Evolutionary conservation across 495 filamentous ascomycete genomes (phyloP).

Genomic region (Trichoderma orchidacearum): DNA sequence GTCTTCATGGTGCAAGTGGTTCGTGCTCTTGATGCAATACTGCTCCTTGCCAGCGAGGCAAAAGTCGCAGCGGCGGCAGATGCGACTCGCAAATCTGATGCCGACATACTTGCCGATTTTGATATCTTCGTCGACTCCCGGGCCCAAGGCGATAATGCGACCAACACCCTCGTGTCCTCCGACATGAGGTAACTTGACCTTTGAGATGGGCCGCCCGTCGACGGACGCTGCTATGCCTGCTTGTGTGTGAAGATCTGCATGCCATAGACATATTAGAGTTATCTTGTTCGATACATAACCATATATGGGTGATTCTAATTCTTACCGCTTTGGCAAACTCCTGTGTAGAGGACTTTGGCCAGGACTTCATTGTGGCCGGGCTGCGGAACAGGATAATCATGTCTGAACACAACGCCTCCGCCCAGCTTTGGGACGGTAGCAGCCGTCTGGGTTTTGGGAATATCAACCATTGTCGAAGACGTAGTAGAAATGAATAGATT

Average conservation of each 20-base stretch:
- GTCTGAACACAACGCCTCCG: constrained; percentile 28
- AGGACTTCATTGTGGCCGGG: constrained; percentile 33
- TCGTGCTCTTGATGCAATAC: constrained; percentile 28
- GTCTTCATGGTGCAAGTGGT: constrained; percentile 37
- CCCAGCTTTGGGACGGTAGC: constrained; percentile 30
- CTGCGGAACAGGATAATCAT: constrained; percentile 31
- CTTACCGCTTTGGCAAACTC: constrained; percentile 36
- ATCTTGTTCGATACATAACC: too few species aligned
- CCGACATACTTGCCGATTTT: constrained; percentile 29
- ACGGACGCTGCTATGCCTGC: constrained; percentile 27
- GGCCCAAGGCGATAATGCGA: constrained; percentile 26
- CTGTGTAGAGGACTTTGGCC: constrained; percentile 34
- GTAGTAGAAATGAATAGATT: not conserved
- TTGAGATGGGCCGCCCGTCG: constrained; percentile 30
- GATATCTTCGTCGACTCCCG: constrained; percentile 14
- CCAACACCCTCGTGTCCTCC: constrained; percentile 38
- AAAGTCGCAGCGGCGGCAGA: constrained; percentile 34
- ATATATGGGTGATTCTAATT: not conserved
- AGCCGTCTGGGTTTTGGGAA: constrained; percentile 30
- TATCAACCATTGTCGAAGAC: constrained; percentile 5
- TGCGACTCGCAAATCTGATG: constrained; percentile 30
- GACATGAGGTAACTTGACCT: constrained; percentile 34
- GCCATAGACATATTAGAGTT: too few species aligned
- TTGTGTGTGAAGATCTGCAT: constrained; percentile 33
- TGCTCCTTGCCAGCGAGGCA: constrained; percentile 34